phyloP scores from a whole-genome alignment of 176 grass and related monocot species.

The Zizania latifolia region DNA sequence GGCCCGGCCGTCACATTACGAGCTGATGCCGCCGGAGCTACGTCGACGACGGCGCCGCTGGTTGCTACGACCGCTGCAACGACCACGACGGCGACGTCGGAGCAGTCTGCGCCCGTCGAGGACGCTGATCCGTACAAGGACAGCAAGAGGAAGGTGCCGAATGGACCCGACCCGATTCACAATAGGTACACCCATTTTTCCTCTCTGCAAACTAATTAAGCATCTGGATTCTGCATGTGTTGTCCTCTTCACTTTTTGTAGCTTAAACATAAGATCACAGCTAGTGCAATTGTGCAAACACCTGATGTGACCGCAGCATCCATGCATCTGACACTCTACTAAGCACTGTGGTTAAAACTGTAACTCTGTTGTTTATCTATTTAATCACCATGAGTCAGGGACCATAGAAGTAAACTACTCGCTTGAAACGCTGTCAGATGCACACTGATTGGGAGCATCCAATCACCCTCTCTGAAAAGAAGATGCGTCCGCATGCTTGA shows the following conservation, averaged over 20 bases:
- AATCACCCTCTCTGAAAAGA: conserved; percentile 9
- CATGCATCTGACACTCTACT: neutral
- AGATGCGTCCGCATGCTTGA: too few relatives aligned
- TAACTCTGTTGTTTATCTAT: too few relatives aligned
- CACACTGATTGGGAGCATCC: conserved; percentile 1
- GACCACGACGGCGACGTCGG: neutral
- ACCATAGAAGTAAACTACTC: too few relatives aligned
- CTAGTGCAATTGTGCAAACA: neutral
- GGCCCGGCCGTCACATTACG: too few relatives aligned
- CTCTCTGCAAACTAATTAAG: neutral
- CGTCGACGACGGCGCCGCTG: too few relatives aligned
- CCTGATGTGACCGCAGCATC: too few relatives aligned
- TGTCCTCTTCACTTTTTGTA: neutral
- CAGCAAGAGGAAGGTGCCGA: conserved; percentile 77
- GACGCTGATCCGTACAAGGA: conserved; percentile 34
- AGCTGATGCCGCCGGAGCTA: too few relatives aligned
- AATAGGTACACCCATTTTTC: neutral
- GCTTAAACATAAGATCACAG: neutral
- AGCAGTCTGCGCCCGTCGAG: too few relatives aligned
- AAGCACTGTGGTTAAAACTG: neutral
- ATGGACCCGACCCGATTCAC: conserved; percentile 85
- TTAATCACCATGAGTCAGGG: too few relatives aligned
- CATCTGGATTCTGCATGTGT: neutral
- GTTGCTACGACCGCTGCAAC: neutral
- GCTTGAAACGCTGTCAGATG: neutral